Conservation (phyloP, 495 filamentous ascomycete species). For the Aspergillus steynii region DNA sequence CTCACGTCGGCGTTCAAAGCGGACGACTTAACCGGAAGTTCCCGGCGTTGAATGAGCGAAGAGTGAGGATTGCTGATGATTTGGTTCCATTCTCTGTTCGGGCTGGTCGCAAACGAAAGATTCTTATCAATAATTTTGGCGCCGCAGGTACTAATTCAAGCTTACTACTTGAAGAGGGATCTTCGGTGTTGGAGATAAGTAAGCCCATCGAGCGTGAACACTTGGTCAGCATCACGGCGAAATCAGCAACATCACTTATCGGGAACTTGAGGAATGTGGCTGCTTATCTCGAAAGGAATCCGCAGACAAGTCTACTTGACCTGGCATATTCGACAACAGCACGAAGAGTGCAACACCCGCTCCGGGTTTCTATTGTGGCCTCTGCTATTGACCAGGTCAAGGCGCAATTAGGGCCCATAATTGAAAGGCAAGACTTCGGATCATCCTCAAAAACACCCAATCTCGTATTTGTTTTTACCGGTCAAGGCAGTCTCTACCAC, state of each 20-base stretch:
- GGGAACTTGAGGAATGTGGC: neutral
- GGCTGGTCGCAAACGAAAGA: neutral
- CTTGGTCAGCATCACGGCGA: neutral
- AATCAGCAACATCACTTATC: neutral
- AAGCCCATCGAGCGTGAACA: neutral
- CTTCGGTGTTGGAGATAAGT: too few relatives aligned
- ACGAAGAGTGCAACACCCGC: conserved; percentile 78
- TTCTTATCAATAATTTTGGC: neutral
- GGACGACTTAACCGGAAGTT: neutral
- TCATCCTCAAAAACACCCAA: conserved; percentile 46
- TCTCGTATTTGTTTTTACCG: conserved; percentile 52
- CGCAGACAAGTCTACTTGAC: neutral
- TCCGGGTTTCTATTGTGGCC: conserved; percentile 63
- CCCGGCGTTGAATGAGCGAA: neutral
- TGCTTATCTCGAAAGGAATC: neutral
- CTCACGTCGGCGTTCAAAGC: conserved; percentile 45
- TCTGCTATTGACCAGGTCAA: conserved; percentile 36
- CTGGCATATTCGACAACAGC: conserved; percentile 83
- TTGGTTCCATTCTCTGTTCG: neutral
- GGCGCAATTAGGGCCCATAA: conserved; percentile 24
- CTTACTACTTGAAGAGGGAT: neutral
- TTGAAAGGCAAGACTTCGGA: conserved; percentile 32
- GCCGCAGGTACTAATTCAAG: neutral
- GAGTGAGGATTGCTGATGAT: neutral
- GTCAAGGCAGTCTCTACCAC: conserved; percentile 60